Conservation (phyloP, 108 stramenopile species). For the Cyclotella baltica region DNA sequence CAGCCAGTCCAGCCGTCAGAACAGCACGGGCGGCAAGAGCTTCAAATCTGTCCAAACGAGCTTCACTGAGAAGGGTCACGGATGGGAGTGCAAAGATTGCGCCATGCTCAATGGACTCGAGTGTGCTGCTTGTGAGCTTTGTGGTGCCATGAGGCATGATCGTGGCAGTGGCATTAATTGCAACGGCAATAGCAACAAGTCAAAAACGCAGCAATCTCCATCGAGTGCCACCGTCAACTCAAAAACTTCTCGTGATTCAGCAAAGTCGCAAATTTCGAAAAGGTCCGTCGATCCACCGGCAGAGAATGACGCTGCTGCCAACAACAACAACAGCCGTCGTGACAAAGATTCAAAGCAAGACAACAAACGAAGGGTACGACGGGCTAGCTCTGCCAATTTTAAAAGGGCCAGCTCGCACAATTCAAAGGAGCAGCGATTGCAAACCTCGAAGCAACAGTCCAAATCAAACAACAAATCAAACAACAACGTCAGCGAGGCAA, state of each 20-base stretch:
- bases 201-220: background rate
- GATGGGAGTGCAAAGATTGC: conserved; percentile 18
- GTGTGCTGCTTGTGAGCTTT: background rate
- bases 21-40: background rate
- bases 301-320: background rate
- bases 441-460: background rate
- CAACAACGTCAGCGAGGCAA: background rate
- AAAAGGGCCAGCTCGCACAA: background rate
- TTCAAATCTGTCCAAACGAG: conserved; percentile 18
- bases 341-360: background rate
- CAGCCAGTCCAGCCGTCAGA: background rate
- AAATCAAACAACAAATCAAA: background rate
- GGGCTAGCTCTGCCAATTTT: background rate
- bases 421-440: background rate
- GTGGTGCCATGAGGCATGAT: background rate
- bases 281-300: background rate
- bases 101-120: background rate
- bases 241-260: too few relatives aligned
- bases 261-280: background rate
- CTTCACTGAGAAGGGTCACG: conserved; percentile 17
- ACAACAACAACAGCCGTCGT: background rate
- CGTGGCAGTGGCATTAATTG: background rate
- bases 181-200: background rate
- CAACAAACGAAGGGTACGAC: background rate
- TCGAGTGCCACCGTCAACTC: background rate